Evolutionary conservation across 2,329 filamentous ascomycete species (phyloP).

Genomic region (Exophiala dermatitidis): DNA sequence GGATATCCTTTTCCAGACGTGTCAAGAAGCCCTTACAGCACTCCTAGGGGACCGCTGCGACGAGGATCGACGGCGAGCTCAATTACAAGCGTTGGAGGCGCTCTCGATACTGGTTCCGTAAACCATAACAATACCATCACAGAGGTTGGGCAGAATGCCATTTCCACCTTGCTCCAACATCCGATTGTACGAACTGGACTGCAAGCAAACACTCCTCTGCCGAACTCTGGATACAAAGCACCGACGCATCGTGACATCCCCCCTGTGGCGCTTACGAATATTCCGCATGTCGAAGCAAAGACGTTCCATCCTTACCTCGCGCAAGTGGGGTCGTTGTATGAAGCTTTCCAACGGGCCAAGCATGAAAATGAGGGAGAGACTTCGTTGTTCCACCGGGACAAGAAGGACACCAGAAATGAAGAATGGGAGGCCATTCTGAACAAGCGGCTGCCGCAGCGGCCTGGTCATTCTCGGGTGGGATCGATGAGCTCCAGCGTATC

Average conservation of each 20-base stretch:
- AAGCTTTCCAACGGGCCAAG: conserved; percentile 77
- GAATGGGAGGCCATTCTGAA: conserved; percentile 45
- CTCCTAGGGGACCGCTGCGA: conserved; percentile 39
- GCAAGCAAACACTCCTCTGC: conserved; percentile 62
- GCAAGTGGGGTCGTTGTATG: conserved; percentile 80
- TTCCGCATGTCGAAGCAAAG: conserved; percentile 68
- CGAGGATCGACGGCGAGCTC: conserved; percentile 83
- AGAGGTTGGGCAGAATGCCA: conserved; percentile 85
- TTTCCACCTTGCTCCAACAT: conserved; percentile 85
- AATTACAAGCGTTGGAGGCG: conserved; percentile 77
- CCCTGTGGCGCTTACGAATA: conserved; percentile 83
- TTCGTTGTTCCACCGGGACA: conserved; percentile 42
- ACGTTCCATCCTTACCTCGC: conserved; percentile 78
- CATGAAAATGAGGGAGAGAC: conserved; percentile 61
- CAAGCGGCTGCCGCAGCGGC: conserved; percentile 35
- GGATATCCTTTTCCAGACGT: conserved; percentile 25
- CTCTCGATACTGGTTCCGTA: conserved; percentile 61
- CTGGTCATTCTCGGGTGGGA: conserved; percentile 31
- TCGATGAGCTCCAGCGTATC: conserved; percentile 40
- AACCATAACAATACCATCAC: conserved; percentile 45
- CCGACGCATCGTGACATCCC: conserved; percentile 87
- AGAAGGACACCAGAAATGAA: conserved; percentile 35
- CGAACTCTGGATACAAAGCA: conserved; percentile 67
- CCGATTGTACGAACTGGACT: conserved; percentile 85
- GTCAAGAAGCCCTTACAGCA: conserved; percentile 7